These are phyloP conservation scores for Rhynchosporium graminicola DNA, from an alignment of 2,329 filamentous ascomycete species.

Conservation along the genomic window DNA sequence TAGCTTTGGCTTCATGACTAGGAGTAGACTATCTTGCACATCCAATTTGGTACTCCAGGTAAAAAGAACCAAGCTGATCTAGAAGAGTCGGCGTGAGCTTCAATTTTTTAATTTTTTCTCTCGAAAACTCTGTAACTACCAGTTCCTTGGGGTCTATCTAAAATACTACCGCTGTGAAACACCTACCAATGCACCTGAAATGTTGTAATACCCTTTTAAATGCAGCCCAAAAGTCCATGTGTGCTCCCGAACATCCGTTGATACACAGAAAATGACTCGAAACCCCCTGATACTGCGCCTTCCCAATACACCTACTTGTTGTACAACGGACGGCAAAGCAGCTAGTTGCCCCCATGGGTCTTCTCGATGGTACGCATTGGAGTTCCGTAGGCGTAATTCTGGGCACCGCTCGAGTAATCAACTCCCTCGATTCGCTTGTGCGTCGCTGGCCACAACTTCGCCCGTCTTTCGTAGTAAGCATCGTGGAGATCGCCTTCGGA, in stretches of 20 bases:
- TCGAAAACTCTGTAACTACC: background rate
- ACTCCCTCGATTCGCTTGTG: conserved; percentile 43
- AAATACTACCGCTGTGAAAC: background rate
- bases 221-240: too few relatives aligned
- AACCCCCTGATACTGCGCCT: background rate
- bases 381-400: conserved; percentile 43
- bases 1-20: too few relatives aligned
- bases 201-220: background rate
- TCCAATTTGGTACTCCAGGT: too few relatives aligned
- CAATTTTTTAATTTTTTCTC: background rate
- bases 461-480: conserved; percentile 45
- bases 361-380: conserved; percentile 44
- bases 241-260: too few relatives aligned
- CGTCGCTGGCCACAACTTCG: conserved; percentile 45
- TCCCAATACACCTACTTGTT: background rate
- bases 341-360: conserved; percentile 3
- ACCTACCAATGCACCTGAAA: background rate
- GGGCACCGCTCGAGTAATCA: conserved; percentile 41
- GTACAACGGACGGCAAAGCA: background rate
- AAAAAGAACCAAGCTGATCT: background rate
- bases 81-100: background rate
- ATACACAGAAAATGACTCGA: too few relatives aligned
- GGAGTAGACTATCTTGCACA: too few relatives aligned
- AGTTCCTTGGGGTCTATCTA: background rate
- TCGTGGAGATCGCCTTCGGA: conserved; percentile 46